Conservation (phyloP, 257 asterid genomes). For the Nicotiana obtusifolia region DNA sequence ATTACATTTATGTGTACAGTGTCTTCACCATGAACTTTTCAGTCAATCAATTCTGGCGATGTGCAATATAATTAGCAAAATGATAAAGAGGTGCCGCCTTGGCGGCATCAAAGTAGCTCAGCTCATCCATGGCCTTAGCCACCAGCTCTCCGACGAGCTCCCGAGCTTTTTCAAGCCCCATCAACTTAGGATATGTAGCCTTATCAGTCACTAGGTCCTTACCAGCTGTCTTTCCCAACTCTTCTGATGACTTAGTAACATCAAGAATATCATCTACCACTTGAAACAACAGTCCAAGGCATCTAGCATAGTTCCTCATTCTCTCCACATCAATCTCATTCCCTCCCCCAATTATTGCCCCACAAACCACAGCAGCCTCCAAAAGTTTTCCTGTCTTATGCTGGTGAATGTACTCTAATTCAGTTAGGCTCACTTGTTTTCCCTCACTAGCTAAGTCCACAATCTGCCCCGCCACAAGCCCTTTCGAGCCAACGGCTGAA, state of each 20-base stretch:
- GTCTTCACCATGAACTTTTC: background rate
- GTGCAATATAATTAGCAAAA: constrained; percentile 54
- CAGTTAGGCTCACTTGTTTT: constrained; percentile 33
- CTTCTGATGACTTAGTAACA: constrained; percentile 45
- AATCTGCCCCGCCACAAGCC: constrained; percentile 64
- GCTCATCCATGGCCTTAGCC: constrained; percentile 52
- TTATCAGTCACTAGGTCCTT: constrained; percentile 46
- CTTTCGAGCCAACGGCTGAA: constrained; percentile 47
- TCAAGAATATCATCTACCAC: constrained; percentile 75
- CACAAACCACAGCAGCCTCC: constrained; percentile 72
- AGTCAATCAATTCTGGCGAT: constrained; percentile 35
- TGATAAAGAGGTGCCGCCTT: constrained; percentile 58
- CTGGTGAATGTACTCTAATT: constrained; percentile 55
- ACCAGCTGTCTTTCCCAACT: constrained; percentile 68
- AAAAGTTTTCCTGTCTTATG: constrained; percentile 63
- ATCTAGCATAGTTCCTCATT: constrained; percentile 49
- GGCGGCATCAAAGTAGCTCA: constrained; percentile 36
- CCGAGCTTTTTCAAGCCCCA: constrained; percentile 56
- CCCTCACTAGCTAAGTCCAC: constrained; percentile 56
- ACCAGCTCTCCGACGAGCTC: constrained; percentile 38
- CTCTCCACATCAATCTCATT: constrained; percentile 39
- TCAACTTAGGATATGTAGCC: constrained; percentile 62
- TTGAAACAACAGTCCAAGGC: constrained; percentile 60
- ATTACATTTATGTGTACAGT: background rate
- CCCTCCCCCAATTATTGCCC: constrained; percentile 72